Percentiles rank a stretch among this genome's conserved stretches.
phyloP scores from a whole-genome alignment of 345 rosid genomes.

The Excoecaria agallocha region DNA sequence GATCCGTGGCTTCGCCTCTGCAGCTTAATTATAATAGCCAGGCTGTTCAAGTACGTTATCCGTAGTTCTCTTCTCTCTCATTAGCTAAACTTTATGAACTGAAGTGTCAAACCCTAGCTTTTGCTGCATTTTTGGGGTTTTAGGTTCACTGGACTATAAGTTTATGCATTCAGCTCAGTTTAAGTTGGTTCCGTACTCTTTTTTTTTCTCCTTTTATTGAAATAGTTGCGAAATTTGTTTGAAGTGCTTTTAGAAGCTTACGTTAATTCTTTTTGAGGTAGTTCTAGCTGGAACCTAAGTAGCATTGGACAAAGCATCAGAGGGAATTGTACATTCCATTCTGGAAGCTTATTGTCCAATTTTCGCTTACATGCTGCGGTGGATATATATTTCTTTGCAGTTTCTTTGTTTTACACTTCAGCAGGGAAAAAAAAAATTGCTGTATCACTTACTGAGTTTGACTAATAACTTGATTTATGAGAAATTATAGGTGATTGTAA shows the following conservation, averaged over 20 bases:
- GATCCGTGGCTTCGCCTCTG: conserved; percentile 21
- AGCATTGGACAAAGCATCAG: not conserved
- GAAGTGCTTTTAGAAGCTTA: conserved; percentile 1
- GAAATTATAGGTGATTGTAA: not conserved
- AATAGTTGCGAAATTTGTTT: too few species aligned
- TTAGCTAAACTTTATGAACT: not conserved
- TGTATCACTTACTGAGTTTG: not conserved
- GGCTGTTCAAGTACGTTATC: conserved; percentile 44
- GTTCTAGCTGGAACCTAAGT: not conserved
- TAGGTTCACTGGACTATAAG: not conserved
- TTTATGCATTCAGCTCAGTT: not conserved
- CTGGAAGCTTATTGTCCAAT: not conserved
- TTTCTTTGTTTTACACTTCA: not conserved
- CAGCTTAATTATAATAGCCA: conserved; percentile 42
- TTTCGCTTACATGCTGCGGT: not conserved
- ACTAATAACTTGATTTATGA: not conserved
- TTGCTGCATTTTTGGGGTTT: not conserved
- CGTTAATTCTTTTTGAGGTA: not conserved
- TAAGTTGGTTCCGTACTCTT: not conserved
- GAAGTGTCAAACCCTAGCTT: conserved; percentile 10
- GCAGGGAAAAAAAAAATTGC: not conserved
- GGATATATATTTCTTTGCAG: not conserved
- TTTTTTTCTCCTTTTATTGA: too few species aligned
- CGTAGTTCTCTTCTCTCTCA: not conserved
- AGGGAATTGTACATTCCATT: not conserved